These are phyloP conservation scores for Cyclotella distinguenda DNA, from an alignment of 108 stramenopile species.

Conservation along the genomic window DNA sequence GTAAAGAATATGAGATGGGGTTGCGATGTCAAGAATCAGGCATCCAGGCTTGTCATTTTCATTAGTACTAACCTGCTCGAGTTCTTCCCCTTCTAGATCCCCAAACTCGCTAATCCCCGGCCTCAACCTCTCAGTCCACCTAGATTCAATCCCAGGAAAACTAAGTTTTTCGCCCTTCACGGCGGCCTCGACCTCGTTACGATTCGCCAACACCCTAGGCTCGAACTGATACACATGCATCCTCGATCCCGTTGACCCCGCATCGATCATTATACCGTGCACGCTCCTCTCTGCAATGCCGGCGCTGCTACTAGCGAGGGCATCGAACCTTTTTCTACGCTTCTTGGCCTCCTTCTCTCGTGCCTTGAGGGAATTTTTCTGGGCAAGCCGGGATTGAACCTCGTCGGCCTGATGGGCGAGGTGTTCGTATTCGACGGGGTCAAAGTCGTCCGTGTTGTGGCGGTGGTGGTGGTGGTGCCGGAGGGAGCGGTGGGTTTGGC, in stretches of 20 bases:
- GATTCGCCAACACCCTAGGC: constrained; percentile 51
- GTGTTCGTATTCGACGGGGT: constrained; percentile 16
- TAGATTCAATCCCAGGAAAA: constrained; percentile 69
- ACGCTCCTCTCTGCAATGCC: constrained; percentile 43
- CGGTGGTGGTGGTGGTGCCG: constrained; percentile 12
- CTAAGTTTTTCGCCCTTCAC: constrained; percentile 55
- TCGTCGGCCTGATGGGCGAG: constrained; percentile 7
- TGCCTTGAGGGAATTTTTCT: constrained; percentile 15
- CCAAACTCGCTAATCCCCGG: constrained; percentile 82
- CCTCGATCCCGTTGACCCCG: constrained; percentile 86
- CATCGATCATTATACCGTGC: constrained; percentile 75
- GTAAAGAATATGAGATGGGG: too few species aligned
- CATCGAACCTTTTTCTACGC: constrained; percentile 38
- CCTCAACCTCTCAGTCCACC: constrained; percentile 84
- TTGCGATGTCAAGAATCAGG: too few species aligned
- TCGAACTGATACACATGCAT: constrained; percentile 91
- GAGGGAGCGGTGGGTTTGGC: neutral
- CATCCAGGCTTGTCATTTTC: neutral
- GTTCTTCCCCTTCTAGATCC: constrained; percentile 33
- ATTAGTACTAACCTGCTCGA: constrained; percentile 15
- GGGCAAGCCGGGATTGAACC: neutral
- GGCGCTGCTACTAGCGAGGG: constrained; percentile 45
- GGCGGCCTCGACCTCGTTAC: constrained; percentile 46
- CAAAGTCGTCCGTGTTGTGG: constrained; percentile 18
- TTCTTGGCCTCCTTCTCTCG: constrained; percentile 37